Evolutionary conservation across 495 filamentous ascomycete genomes (phyloP).

Genomic region (Penicillium turbatum): DNA sequence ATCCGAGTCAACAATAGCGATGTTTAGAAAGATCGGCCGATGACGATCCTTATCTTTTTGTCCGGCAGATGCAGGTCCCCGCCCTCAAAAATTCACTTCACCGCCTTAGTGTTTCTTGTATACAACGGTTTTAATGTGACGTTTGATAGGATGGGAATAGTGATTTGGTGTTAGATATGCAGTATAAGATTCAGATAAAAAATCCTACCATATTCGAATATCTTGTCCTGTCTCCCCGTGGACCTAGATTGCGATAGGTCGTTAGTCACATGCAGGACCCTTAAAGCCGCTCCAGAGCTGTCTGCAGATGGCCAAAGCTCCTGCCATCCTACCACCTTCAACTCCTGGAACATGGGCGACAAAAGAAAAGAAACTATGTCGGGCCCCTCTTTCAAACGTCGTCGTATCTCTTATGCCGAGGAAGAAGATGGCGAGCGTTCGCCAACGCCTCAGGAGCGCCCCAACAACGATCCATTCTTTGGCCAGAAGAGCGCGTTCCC

Average conservation of each 20-base stretch:
- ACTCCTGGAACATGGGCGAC: constrained; percentile 24
- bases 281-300: neutral
- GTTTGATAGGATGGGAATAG: neutral
- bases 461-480: constrained; percentile 59
- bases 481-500: constrained; percentile 78
- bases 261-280: neutral
- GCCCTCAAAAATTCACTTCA: neutral
- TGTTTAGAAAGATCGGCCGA: neutral
- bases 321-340: neutral
- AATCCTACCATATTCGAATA: constrained; percentile 13
- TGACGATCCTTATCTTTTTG: constrained; percentile 7
- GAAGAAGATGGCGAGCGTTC: constrained; percentile 20
- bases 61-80: constrained; percentile 1
- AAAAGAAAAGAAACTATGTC: constrained; percentile 34
- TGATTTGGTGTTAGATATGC: neutral
- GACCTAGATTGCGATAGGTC: no score
- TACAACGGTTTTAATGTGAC: neutral
- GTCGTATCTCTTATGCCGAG: constrained; percentile 26
- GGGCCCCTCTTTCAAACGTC: constrained; percentile 23
- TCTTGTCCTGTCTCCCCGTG: constrained; percentile 4
- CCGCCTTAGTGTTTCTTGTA: neutral
- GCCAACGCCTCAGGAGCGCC: constrained; percentile 30
- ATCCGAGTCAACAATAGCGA: neutral
- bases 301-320: constrained; percentile 4
- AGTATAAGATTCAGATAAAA: neutral